phyloP scores from a whole-genome alignment of 345 rosid genomes.

The Laguncularia racemosa region DNA sequence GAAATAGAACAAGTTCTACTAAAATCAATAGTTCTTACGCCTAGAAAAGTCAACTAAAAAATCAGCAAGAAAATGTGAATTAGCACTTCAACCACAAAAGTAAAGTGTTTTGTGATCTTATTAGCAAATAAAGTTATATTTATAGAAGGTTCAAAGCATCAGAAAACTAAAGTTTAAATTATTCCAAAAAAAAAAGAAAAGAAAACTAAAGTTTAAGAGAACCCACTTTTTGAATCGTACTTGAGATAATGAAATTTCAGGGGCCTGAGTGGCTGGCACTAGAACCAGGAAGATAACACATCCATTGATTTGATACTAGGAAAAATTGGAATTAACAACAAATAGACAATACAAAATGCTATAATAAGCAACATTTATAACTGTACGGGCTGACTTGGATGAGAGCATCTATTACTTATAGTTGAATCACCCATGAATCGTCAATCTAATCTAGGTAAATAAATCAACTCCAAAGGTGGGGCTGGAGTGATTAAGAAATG shows the following conservation, averaged over 20 bases:
- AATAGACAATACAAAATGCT: not conserved
- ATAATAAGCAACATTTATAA: not conserved
- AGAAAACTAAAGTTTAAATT: too few relatives aligned
- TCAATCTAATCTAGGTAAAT: conserved; percentile 95
- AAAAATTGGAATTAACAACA: not conserved
- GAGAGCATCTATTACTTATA: conserved; percentile 36
- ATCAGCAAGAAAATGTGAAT: not conserved
- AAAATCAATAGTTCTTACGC: conserved; percentile 93
- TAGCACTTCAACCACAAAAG: too few relatives aligned
- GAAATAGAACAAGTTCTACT: too few relatives aligned
- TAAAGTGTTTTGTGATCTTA: too few relatives aligned
- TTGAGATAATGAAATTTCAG: conserved; percentile 86
- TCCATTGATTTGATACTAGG: conserved; percentile 47
- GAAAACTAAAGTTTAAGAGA: conserved; percentile 2
- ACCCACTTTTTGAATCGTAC: conserved; percentile 75
- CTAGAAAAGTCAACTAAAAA: conserved; percentile 18
- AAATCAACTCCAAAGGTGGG: conserved; percentile 80
- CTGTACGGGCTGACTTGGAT: not conserved
- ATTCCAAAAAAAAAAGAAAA: too few relatives aligned
- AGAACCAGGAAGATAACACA: conserved; percentile 72
- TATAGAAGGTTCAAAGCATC: not conserved
- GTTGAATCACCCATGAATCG: conserved; percentile 77
- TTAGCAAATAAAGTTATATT: too few relatives aligned
- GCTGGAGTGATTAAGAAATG: conserved; percentile 34
- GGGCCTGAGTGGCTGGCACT: conserved; percentile 83